Evolutionary conservation across 306 rosid species (phyloP).

Genomic region (Cyclanthera cordifolia): DNA sequence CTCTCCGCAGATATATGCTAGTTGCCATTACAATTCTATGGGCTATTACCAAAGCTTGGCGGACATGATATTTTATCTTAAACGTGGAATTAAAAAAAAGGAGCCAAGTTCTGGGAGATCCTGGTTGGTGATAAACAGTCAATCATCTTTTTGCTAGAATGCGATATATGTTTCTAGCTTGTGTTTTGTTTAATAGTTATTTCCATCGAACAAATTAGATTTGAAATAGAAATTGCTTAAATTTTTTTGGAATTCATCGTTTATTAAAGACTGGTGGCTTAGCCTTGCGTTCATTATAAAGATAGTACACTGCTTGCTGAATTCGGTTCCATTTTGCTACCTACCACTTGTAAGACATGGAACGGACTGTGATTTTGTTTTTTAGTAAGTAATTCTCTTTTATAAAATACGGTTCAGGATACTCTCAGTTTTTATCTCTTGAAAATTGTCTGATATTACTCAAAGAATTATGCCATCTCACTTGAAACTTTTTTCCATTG

Average conservation of each 20-base stretch:
- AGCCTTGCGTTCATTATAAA: neutral
- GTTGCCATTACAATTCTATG: neutral
- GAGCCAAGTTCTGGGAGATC: neutral
- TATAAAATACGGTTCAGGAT: neutral
- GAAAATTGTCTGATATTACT: neutral
- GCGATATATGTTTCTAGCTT: neutral
- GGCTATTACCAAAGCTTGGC: slow-evolving; percentile 1
- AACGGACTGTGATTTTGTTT: neutral
- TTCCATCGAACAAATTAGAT: neutral
- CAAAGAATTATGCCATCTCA: neutral
- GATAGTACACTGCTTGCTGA: neutral
- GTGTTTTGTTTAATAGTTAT: neutral
- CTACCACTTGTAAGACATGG: neutral
- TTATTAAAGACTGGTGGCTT: neutral
- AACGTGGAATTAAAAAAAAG: neutral
- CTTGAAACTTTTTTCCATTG: neutral
- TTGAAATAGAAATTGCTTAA: neutral
- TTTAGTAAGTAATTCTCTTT: neutral
- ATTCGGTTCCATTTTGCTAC: neutral
- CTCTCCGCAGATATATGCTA: neutral
- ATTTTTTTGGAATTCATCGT: neutral
- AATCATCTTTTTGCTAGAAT: neutral
- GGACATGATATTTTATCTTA: neutral
- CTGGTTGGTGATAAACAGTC: neutral
- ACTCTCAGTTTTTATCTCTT: neutral